Base-by-base conservation (phyloP, 2,329 filamentous ascomycete genomes). In the Botrytis squamosa region DNA sequence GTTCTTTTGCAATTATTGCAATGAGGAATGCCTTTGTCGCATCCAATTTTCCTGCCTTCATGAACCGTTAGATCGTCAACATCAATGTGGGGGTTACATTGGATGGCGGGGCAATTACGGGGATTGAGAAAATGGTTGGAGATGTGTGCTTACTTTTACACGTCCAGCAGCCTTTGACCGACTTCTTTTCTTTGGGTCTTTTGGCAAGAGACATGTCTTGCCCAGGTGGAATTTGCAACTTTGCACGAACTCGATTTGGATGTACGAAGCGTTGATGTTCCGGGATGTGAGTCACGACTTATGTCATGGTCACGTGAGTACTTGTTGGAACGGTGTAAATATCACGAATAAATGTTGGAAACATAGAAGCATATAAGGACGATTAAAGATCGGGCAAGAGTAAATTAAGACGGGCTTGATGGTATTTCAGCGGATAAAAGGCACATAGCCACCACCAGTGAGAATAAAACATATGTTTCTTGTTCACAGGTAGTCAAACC, bases 21-120 rank as follows among this genome's bases (percentile, higher is more conserved):
- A 36, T 77, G 76, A 5, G 85, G 85, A 38, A 83, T 79, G 22
- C 80, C 79, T 70, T 83, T 82, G 78, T 86, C 85, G 75, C 85
- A 86, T 63, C 84, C 84, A 74, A 86, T 84, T 77, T 86, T 86
- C 73, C 84, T 84, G 75, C 82, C 85, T 86, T 77, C 29, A 59
- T 44, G 38, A 73, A 71, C 71, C 73, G 71, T 44, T 65, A 75
- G 63, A 22, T 74, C n/a, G 33, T 18, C 18, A 20, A 44, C 22
- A 42, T 52, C 42, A 10, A 33, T 63, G 57, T 38, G 55, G 69
- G 68, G 55, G 25, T 64, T 40, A 71, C 25, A 33, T 67, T 57
- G 16, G 10, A 33, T 42, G 65, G 49, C 73, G 46, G 33, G 38
- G 22, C 52, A 70, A 46, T 57, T 46, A 40, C 63, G 71, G 63